phyloP scores from a whole-genome alignment of 768 basidiomycete genomes.

The Collybia mongolica region DNA sequence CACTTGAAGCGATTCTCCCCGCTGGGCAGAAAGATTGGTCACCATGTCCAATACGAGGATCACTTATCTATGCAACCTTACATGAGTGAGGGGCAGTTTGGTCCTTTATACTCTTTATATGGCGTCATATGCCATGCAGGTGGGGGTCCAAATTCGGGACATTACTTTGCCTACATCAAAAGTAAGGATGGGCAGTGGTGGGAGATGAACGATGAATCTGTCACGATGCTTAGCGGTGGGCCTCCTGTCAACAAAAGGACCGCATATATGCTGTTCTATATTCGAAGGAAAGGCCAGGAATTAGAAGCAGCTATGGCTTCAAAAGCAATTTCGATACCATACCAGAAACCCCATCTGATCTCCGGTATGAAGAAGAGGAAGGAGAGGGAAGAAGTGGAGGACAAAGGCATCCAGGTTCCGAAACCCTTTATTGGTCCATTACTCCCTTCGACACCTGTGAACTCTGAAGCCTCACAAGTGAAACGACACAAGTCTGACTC shows the following conservation, averaged over 20 bases:
- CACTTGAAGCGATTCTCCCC: constrained; percentile 96
- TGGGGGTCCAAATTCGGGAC: constrained; percentile 90
- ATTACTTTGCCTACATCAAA: constrained; percentile 89
- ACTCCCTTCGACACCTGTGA: constrained; percentile 47
- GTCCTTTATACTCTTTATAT: constrained; percentile 82
- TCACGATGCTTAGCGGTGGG: constrained; percentile 35
- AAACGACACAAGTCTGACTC: constrained; percentile 22
- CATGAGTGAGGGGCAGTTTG: constrained; percentile 82
- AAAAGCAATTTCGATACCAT: constrained; percentile 17
- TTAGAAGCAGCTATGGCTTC: constrained; percentile 61
- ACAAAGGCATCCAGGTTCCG: constrained; percentile 47
- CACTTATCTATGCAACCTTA: constrained; percentile 66
- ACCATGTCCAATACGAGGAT: constrained; percentile 77
- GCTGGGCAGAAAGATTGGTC: constrained; percentile 81
- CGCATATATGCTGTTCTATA: constrained; percentile 94
- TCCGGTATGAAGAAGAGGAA: constrained; percentile 51
- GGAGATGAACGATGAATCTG: constrained; percentile 92
- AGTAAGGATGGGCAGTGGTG: constrained; percentile 72
- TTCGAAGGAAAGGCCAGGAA: constrained; percentile 74
- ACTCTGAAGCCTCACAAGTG: constrained; percentile 14
- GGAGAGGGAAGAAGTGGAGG: constrained; percentile 42
- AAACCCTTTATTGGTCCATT: constrained; percentile 65
- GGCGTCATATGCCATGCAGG: constrained; percentile 94
- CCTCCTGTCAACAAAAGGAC: constrained; percentile 65
- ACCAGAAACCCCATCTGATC: constrained; percentile 38